Conservation (phyloP, 2,329 filamentous ascomycete species). For the Colletotrichum nymphaeae region DNA sequence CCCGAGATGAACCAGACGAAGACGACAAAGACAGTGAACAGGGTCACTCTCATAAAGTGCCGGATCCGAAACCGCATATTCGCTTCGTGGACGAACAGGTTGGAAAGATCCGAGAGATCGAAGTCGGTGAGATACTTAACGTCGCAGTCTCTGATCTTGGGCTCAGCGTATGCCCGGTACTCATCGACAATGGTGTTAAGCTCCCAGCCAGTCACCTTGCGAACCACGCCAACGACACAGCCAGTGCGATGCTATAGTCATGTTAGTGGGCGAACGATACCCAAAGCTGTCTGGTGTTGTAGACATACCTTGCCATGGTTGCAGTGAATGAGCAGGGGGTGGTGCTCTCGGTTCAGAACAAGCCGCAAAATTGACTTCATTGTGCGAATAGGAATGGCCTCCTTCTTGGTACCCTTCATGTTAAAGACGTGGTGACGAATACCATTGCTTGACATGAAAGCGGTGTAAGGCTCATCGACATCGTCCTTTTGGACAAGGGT, state of each 20-base stretch:
- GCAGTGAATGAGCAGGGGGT: slow-evolving; percentile 89
- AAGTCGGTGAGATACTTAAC: slow-evolving; percentile 68
- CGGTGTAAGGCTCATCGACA: slow-evolving; percentile 59
- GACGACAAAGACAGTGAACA: slow-evolving; percentile 55
- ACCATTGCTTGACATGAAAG: slow-evolving; percentile 73
- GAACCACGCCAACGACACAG: slow-evolving; percentile 84
- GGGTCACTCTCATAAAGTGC: slow-evolving; percentile 55
- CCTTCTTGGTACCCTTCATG: slow-evolving; percentile 90
- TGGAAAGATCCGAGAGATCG: slow-evolving; percentile 51
- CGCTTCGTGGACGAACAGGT: slow-evolving; percentile 46
- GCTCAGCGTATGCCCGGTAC: slow-evolving; percentile 74
- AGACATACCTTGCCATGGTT: slow-evolving; percentile 82
- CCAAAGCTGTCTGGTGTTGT: neutral
- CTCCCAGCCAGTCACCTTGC: slow-evolving; percentile 78
- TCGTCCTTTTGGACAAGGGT: slow-evolving; percentile 74
- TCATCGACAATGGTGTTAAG: slow-evolving; percentile 74
- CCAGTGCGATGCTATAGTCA: slow-evolving; percentile 80
- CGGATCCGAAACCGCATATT: slow-evolving; percentile 42
- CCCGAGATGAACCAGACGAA: slow-evolving; percentile 57
- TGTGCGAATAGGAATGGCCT: slow-evolving; percentile 72
- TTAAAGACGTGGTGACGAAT: slow-evolving; percentile 82
- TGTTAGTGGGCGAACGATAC: slow-evolving; percentile 15
- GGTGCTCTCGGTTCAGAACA: slow-evolving; percentile 77
- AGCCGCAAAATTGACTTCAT: slow-evolving; percentile 79
- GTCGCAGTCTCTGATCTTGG: slow-evolving; percentile 71